Conservation (phyloP, 2,329 filamentous ascomycete genomes). For the Aspergillus sp. region DNA sequence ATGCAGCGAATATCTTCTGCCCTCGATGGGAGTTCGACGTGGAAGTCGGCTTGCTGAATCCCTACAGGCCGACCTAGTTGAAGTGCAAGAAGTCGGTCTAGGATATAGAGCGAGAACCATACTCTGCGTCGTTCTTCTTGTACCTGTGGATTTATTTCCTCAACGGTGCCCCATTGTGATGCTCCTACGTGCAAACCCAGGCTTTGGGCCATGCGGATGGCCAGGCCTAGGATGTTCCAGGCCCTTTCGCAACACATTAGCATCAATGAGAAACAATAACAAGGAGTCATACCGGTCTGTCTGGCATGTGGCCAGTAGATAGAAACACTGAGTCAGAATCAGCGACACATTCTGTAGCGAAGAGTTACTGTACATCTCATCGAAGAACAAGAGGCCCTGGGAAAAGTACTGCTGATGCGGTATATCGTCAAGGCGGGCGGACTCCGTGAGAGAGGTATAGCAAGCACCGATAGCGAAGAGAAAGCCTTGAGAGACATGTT, state of each 20-base stretch:
- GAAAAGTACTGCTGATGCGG: background rate
- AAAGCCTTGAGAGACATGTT: background rate
- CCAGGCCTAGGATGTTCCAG: constrained; percentile 9
- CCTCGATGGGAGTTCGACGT: background rate
- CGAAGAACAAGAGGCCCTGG: background rate
- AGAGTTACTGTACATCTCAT: background rate
- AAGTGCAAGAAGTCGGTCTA: constrained; percentile 41
- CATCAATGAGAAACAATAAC: background rate
- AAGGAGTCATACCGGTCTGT: background rate
- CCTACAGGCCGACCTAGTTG: constrained; percentile 43
- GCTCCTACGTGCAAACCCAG: constrained; percentile 38
- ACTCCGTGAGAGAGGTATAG: background rate
- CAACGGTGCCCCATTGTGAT: background rate
- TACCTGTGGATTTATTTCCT: background rate
- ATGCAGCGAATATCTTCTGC: background rate
- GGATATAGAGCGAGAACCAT: constrained; percentile 42
- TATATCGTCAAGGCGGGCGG: background rate
- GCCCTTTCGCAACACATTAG: background rate
- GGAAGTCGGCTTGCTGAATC: constrained; percentile 22
- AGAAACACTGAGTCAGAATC: background rate
- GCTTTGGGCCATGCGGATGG: constrained; percentile 37
- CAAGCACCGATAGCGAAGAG: background rate
- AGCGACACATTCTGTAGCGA: background rate
- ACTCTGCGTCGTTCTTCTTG: constrained; percentile 6
- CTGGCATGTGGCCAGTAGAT: background rate